Percentiles rank a stretch among this genome's conserved stretches.
Conservation (phyloP, 164 flowering plant species). For the Hamamelis virginiana region DNA sequence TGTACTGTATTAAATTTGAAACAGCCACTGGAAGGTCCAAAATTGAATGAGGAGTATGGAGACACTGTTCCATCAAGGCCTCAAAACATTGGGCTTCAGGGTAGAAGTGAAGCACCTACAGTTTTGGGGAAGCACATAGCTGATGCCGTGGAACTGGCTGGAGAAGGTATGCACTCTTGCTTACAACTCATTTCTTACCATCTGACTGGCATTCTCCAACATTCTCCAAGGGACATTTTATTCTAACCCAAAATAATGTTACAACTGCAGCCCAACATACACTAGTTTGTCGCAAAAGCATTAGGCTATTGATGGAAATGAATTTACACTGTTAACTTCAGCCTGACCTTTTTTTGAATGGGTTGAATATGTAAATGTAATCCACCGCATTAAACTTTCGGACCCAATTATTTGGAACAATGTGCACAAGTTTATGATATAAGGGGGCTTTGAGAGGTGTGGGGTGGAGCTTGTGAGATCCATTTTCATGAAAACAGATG, state of each 20-base stretch:
- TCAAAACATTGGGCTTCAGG: slow-evolving; percentile 30
- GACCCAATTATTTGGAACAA: neutral
- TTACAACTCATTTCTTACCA: neutral
- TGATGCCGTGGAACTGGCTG: slow-evolving; percentile 25
- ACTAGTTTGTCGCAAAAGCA: neutral
- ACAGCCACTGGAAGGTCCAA: slow-evolving; percentile 46
- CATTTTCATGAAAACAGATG: neutral
- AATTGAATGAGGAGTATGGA: slow-evolving; percentile 66
- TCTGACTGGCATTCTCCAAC: neutral
- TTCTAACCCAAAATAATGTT: neutral
- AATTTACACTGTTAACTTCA: neutral
- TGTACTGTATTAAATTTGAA: slow-evolving; percentile 9
- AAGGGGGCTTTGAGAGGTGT: neutral
- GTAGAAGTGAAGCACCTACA: slow-evolving; percentile 22
- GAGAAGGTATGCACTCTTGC: slow-evolving; percentile 44
- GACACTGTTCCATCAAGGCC: slow-evolving; percentile 84
- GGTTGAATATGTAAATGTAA: neutral
- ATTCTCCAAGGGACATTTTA: neutral
- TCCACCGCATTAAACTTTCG: neutral
- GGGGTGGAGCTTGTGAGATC: neutral
- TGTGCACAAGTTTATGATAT: neutral
- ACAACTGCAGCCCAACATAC: neutral
- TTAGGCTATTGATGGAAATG: neutral
- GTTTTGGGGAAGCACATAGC: slow-evolving; percentile 20
- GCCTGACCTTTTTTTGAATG: neutral